Evolutionary conservation across 2,329 filamentous ascomycete genomes (phyloP), one percentile per base, ranked within the genome.

Genomic region (Fusarium sp.): DNA sequence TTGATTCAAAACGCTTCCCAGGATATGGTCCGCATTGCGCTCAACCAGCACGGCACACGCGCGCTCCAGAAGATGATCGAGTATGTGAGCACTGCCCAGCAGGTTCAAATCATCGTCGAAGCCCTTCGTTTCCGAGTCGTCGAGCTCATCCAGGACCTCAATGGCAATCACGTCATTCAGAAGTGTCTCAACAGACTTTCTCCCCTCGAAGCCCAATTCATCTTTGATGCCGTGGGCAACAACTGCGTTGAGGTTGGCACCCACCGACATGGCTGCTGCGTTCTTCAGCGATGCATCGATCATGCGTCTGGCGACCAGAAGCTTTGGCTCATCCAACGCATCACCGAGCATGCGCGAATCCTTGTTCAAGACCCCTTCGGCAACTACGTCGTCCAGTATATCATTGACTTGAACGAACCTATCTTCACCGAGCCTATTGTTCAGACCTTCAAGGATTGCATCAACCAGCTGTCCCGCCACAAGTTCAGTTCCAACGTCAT

Each of bases 1-100:
- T 88, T 99, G 67, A 97, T 99, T 74, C 90, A 94, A 80, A 97
- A 97, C 74, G 94, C 96, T 40, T 89, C 93, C 18, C 87, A 90
- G 54, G 90, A 95, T 68, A 92, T 99, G 85, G 93, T 97, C 26
- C 91, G 91, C 74, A 97, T 99, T 76, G 96, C 96, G 28, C 84
- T 98, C 63, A 98, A 99, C 81, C 95, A 97, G 82, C 96, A 99
- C 78, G 96, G 96, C 72, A 99, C 96, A 62, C 90, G 96, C 55
- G 96, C 96, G 67, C 83, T 99, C 62, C 96, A 99, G 83, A 99
- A 98, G 86, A 99, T 99, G 96, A 99, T 99, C 71, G 96, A 99
- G 81, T 97, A 93, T 78, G 92, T 99, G 75, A 92, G 91, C 53
- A 97, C 93, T 28, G 86, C 89, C 4, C 89, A 92, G 75, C 96